phyloP scores from a whole-genome alignment of 176 grass and related monocot species.

The Paspalum notatum region DNA sequence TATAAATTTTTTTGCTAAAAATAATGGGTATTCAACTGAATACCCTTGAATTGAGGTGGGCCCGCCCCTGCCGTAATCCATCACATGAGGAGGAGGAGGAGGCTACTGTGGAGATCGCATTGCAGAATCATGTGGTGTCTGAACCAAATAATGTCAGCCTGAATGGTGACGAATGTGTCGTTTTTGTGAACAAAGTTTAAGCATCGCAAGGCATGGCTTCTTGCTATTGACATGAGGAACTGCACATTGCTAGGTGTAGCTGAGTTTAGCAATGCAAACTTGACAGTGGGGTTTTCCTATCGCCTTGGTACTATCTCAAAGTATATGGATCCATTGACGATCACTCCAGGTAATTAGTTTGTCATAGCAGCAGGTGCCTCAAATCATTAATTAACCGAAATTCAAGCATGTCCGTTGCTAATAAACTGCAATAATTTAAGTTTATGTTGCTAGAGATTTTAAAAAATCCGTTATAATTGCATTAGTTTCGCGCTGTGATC shows the following conservation, averaged over 20 bases:
- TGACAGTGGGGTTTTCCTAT: background rate
- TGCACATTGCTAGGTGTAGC: background rate
- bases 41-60: no score
- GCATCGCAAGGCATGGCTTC: background rate
- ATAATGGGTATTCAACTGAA: no score
- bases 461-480: no score
- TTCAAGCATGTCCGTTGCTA: background rate
- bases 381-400: background rate
- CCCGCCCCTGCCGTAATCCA: no score
- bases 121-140: background rate
- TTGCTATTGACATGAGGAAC: constrained; percentile 13
- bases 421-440: background rate
- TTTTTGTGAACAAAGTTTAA: constrained; percentile 1
- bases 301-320: background rate
- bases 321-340: background rate
- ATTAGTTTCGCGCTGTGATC: no score
- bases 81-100: no score
- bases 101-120: no score
- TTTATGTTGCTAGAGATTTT: no score
- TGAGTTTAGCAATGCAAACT: background rate
- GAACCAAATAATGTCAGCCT: background rate
- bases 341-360: no score
- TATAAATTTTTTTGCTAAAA: no score
- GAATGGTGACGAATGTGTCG: background rate
- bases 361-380: background rate